These are phyloP conservation scores for Beauveria pseudobassiana DNA, from an alignment of 2,329 filamentous ascomycete species.

Conservation along the genomic window DNA sequence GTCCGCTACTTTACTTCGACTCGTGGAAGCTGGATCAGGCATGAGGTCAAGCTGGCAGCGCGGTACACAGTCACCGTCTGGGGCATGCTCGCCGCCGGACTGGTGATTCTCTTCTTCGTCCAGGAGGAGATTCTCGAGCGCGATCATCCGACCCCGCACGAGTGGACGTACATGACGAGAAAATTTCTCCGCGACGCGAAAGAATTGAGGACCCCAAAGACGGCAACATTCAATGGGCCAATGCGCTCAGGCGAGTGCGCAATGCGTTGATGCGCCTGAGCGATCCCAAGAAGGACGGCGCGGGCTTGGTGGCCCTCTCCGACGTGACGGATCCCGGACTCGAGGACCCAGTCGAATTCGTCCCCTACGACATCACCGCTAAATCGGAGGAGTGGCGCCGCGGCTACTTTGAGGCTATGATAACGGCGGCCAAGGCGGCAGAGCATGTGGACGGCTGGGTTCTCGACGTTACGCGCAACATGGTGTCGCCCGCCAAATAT, in stretches of 20 bases:
- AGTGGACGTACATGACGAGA: constrained; percentile 69
- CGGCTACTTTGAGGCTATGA: constrained; percentile 76
- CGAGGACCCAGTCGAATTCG: constrained; percentile 60
- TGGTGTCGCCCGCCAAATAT: constrained; percentile 64
- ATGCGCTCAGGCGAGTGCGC: constrained; percentile 52
- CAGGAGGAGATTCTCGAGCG: constrained; percentile 70
- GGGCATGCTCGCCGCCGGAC: constrained; percentile 51
- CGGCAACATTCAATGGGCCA: constrained; percentile 57
- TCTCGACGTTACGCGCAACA: constrained; percentile 55
- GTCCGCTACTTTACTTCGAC: constrained; percentile 75
- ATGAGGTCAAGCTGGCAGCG: constrained; percentile 61
- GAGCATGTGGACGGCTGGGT: constrained; percentile 80
- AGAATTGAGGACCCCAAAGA: constrained; percentile 47
- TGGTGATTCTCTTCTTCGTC: constrained; percentile 56
- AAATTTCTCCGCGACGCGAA: constrained; percentile 60
- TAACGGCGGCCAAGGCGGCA: constrained; percentile 67
- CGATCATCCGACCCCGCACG: constrained; percentile 69
- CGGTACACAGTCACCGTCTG: constrained; percentile 63
- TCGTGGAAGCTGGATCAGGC: constrained; percentile 59
- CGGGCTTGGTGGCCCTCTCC: constrained; percentile 49
- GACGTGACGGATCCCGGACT: constrained; percentile 55
- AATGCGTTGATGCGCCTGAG: constrained; percentile 61
- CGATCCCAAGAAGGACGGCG: constrained; percentile 59
- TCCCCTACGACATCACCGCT: constrained; percentile 59
- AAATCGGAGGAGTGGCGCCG: constrained; percentile 80